phyloP scores from a whole-genome alignment of 1,139 yeast species.

The Kodamaea suecica region DNA sequence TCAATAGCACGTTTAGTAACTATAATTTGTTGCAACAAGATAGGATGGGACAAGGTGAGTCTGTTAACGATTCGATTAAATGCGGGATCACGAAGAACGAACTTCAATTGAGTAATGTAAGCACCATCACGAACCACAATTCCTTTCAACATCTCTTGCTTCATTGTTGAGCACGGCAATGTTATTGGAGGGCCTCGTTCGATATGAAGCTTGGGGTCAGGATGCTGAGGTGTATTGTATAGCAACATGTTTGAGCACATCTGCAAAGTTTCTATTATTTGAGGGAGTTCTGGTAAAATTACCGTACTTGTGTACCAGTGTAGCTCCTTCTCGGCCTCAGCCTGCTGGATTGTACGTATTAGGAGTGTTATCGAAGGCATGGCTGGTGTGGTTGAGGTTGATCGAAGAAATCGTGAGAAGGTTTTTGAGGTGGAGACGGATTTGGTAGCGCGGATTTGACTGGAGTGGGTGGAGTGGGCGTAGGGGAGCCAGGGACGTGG shows the following conservation, averaged over 20 bases:
- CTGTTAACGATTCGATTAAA: slow-evolving; percentile 31
- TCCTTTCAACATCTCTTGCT: slow-evolving; percentile 42
- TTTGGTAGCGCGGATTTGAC: too few relatives aligned
- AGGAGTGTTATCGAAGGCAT: neutral
- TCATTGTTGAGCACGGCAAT: slow-evolving; percentile 37
- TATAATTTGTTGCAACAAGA: slow-evolving; percentile 33
- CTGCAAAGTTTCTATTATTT: slow-evolving; percentile 39
- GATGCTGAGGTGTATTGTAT: slow-evolving; percentile 40
- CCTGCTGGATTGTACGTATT: slow-evolving; percentile 17
- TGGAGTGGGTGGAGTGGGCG: too few relatives aligned
- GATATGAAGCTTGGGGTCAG: slow-evolving; percentile 24
- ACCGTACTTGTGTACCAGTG: slow-evolving; percentile 38
- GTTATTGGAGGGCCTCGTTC: slow-evolving; percentile 41
- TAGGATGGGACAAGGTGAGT: slow-evolving; percentile 28
- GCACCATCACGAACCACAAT: slow-evolving; percentile 43
- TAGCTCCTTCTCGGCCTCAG: slow-evolving; percentile 32
- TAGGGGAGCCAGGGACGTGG: too few relatives aligned
- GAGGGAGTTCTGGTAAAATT: slow-evolving; percentile 39
- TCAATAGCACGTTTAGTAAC: slow-evolving; percentile 33
- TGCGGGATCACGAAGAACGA: slow-evolving; percentile 27
- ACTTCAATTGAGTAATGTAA: slow-evolving; percentile 30
- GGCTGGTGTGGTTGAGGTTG: too few relatives aligned
- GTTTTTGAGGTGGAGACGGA: too few relatives aligned
- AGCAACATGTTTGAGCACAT: slow-evolving; percentile 38
- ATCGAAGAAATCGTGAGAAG: too few relatives aligned